phyloP scores from a whole-genome alignment of 108 stramenopile species.

The Mediolabrus comicus region DNA sequence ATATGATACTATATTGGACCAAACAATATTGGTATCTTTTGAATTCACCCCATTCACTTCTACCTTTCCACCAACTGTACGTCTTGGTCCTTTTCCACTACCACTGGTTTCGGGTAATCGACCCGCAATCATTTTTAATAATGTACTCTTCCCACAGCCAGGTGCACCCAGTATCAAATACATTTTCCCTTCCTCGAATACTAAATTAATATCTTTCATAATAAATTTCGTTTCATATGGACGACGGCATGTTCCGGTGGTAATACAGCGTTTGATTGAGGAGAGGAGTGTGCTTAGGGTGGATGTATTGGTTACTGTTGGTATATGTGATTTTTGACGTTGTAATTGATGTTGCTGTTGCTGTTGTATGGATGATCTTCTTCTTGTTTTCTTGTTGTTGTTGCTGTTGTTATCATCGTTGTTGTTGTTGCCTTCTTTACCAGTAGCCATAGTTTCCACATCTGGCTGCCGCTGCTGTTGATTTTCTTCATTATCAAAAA shows the following conservation, averaged over 20 bases:
- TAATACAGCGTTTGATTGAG: background rate
- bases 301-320: conserved; percentile 26
- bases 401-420: too few relatives aligned
- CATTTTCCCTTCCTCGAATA: conserved; percentile 68
- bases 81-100: conserved; percentile 3
- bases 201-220: conserved; percentile 59
- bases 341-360: too few relatives aligned
- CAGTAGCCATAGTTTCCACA: background rate
- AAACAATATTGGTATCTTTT: conserved; percentile 30
- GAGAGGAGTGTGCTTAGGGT: background rate
- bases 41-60: conserved; percentile 34
- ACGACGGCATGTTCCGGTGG: conserved; percentile 2
- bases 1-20: conserved; percentile 47
- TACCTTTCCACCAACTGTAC: conserved; percentile 35
- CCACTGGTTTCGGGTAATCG: conserved; percentile 7
- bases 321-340: background rate
- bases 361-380: background rate
- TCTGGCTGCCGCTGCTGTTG: background rate
- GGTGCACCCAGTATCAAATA: conserved; percentile 87
- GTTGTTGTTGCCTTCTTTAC: background rate
- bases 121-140: conserved; percentile 59
- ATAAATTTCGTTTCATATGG: conserved; percentile 19
- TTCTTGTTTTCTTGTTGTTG: background rate
- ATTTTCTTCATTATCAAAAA: background rate
- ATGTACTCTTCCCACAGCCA: conserved; percentile 71